Conservation (phyloP, 257 asterid genomes). For the Solanum pinnatisectum region DNA sequence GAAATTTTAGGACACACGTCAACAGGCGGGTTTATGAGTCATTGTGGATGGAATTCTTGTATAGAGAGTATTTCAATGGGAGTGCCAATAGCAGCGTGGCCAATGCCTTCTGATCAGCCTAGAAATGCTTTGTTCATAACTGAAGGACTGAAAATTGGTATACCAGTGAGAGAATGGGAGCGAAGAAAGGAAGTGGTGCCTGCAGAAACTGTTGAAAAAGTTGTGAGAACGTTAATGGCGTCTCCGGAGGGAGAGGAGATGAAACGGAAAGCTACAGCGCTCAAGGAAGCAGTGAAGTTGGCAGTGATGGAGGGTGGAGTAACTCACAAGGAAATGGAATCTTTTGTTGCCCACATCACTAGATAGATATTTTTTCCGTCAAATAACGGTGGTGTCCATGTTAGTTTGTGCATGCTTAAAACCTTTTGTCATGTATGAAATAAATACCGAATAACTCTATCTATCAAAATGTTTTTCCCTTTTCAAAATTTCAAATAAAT, state of each 20-base stretch:
- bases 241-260: constrained; percentile 38
- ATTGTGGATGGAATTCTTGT: constrained; percentile 17
- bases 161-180: constrained; percentile 22
- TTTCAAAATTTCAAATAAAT: neutral
- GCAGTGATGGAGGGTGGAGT: constrained; percentile 21
- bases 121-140: constrained; percentile 7
- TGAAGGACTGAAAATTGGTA: constrained; percentile 3
- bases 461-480: neutral
- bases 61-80: constrained; percentile 13
- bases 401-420: neutral
- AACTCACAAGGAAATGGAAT: constrained; percentile 13
- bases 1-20: constrained; percentile 5
- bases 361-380: neutral
- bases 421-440: no score
- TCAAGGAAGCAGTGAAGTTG: constrained; percentile 15
- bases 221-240: constrained; percentile 36
- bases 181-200: constrained; percentile 11
- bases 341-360: constrained; percentile 32
- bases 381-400: neutral
- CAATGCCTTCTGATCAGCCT: constrained; percentile 22
- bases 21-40: constrained; percentile 8
- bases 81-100: constrained; percentile 18
- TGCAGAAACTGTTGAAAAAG: constrained; percentile 6
- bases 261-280: constrained; percentile 25
- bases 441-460: neutral